Percentiles rank a stretch among this genome's conserved stretches.
Evolutionary conservation across 2,329 filamentous ascomycete genomes (phyloP).

Genomic region (Paraphoma chrysanthemicola): DNA sequence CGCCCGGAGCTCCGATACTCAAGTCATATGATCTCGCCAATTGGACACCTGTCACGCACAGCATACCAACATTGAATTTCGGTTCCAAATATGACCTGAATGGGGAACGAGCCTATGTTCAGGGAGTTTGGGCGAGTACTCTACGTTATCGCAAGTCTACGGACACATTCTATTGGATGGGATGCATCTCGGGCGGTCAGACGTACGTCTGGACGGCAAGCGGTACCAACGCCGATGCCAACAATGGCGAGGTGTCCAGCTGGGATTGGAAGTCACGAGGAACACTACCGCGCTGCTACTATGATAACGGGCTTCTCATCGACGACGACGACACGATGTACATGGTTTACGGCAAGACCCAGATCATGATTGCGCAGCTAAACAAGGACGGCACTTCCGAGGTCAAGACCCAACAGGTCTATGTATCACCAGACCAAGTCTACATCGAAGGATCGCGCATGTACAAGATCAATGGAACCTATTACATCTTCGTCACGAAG

Average conservation of each 20-base stretch:
- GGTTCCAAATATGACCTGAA: constrained; percentile 57
- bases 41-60: constrained; percentile 54
- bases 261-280: constrained; percentile 52
- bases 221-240: constrained; percentile 46
- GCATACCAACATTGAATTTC: constrained; percentile 48
- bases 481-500: constrained; percentile 62
- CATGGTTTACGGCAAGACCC: constrained; percentile 60
- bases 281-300: constrained; percentile 58
- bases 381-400: constrained; percentile 56
- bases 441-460: constrained; percentile 62
- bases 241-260: constrained; percentile 37
- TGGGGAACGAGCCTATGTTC: constrained; percentile 55
- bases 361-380: constrained; percentile 61
- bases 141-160: constrained; percentile 60
- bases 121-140: constrained; percentile 64
- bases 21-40: constrained; percentile 63
- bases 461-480: constrained; percentile 64
- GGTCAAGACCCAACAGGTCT: constrained; percentile 55
- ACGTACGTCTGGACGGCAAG: constrained; percentile 63
- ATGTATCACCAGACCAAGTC: constrained; percentile 44
- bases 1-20: constrained; percentile 63
- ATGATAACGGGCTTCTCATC: constrained; percentile 65
- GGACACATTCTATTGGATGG: constrained; percentile 64
- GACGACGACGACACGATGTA: constrained; percentile 68
- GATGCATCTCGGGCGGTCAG: constrained; percentile 57